Conservation (phyloP, 306 rosid species). For the Rosa chinensis region DNA sequence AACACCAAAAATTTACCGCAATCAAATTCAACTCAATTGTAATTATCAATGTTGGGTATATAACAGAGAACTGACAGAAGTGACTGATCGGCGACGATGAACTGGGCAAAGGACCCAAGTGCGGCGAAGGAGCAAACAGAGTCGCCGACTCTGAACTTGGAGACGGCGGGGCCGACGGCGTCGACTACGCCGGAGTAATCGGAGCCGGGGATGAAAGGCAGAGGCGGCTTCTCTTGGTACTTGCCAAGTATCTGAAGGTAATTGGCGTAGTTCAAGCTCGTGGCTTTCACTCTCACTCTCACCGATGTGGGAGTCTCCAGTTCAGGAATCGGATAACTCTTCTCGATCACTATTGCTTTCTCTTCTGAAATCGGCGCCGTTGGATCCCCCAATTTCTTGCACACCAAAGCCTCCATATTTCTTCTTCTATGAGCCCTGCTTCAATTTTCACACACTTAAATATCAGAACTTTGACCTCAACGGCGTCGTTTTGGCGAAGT, state of each 20-base stretch:
- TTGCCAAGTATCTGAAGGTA: constrained; percentile 74
- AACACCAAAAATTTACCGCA: not conserved
- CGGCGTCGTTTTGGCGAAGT: not conserved
- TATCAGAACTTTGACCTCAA: not conserved
- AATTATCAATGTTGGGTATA: not conserved
- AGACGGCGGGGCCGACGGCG: constrained; percentile 67
- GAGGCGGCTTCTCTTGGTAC: constrained; percentile 69
- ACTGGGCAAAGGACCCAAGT: constrained; percentile 77
- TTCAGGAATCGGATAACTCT: constrained; percentile 59
- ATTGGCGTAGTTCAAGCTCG: constrained; percentile 93
- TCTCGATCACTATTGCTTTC: constrained; percentile 41
- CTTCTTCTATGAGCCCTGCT: not conserved
- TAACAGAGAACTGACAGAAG: constrained; percentile 45
- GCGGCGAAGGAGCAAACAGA: constrained; percentile 64
- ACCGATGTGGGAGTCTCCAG: constrained; percentile 62
- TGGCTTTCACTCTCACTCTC: constrained; percentile 76
- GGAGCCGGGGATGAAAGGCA: constrained; percentile 87
- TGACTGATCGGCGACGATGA: constrained; percentile 61
- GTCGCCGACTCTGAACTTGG: constrained; percentile 64
- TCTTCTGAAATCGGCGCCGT: constrained; percentile 23
- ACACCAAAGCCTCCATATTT: constrained; percentile 79
- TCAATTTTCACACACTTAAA: not conserved
- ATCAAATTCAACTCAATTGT: not conserved
- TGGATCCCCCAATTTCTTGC: constrained; percentile 89
- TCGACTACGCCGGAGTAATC: constrained; percentile 84